Evolutionary conservation across 176 grass and related monocot genomes (phyloP), one percentile per base, ranked within the genome.

Genomic region (Oryza punctata): DNA sequence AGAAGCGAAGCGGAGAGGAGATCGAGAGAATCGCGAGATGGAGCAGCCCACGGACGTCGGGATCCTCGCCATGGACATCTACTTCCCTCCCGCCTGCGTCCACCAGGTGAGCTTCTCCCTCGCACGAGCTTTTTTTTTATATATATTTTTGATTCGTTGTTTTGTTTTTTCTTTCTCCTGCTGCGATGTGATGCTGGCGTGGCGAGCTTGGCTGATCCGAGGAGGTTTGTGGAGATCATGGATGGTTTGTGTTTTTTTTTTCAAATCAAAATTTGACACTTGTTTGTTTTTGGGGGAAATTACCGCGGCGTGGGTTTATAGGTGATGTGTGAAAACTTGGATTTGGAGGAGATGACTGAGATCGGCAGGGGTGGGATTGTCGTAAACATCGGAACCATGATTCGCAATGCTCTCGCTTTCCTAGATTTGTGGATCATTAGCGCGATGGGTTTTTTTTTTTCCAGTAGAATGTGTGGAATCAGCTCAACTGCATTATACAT

Each of bases 51-150:
- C 94, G 82, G 89, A 96, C 82, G 96, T 92, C 19, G 96, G 96
- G 45, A 90, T 99, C 80, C 93, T 96, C 43, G 96, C 96, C 91
- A 92, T 99, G 85, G 96, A 92, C 76, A 89, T 96, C 80, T 98
- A 98, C 80, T 98, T 96, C 83, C 96, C 96, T 85, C 82, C 89
- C 84, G 83, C 87, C 87, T 92, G 82, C 80, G 91, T 95, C 16
- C 87, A 78, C 13, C 96, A 95, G 89, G 94, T 94, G 47, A 72
- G 19, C 28, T 84, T 70, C 38, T 8, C 7, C 23, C 25, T 29
- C 18, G 37, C 60, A 23, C 7, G 50, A 50, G 60, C 3, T 19
- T 9, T 4, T 50, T 4, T 65, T 25, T 29, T 9, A 11, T 24
- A 10, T 29, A 1, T 29, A 29, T 29, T 28, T 12, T 18, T 12